Evolutionary conservation across 208 protist genomes (phyloP), one percentile per base, ranked within the genome.

Genomic region (Wallacemonas sp.): DNA sequence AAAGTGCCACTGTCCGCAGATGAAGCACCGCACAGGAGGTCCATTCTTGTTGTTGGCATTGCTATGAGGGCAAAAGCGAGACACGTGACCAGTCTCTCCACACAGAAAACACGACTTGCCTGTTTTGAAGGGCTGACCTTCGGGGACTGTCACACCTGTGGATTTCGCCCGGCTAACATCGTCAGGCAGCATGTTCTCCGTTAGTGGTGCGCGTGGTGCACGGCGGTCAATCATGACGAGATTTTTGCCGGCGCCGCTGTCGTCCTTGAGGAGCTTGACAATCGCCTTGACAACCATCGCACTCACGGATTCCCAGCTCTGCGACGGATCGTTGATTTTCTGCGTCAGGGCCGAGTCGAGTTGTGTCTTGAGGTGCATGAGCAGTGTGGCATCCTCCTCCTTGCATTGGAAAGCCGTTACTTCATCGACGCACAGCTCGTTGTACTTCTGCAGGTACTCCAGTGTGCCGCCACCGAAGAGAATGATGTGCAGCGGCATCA

Each of bases 401-500:
- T 79, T 68, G 64, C 87, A 93, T n/a, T 57, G 65, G 42, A 96
- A 93, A 4, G 85, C 87, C 9, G 76, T 89, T 66, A 81, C 68
- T 39, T 89, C 85, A 66, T 92, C 87, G 26, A 96, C 82, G 46
- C 85, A 84, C 24, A 96, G 81, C 78, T 93, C 87, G 50, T 87
- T 55, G 58, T 92, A 91, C 76, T 82, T 83, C 26, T 77, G 60
- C 63, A 92, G 45, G 62, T 93, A 96, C 71, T 92, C 79, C 9
- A 95, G 70, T 39, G 66, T 62, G 33, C 85, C 87, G 61, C 87
- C 87, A 39, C 91, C 92, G 63, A 98, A 98, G 19, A 98, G 77
- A 13, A 98, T 87, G 21, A 99, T 71, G 38, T 97, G 89, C 48
- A 97, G 83, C 15, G 93, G 92, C 0, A 85, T 77, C 21, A 98